Conservation (phyloP, 208 protist genomes). For the Leishmania braziliensis region DNA sequence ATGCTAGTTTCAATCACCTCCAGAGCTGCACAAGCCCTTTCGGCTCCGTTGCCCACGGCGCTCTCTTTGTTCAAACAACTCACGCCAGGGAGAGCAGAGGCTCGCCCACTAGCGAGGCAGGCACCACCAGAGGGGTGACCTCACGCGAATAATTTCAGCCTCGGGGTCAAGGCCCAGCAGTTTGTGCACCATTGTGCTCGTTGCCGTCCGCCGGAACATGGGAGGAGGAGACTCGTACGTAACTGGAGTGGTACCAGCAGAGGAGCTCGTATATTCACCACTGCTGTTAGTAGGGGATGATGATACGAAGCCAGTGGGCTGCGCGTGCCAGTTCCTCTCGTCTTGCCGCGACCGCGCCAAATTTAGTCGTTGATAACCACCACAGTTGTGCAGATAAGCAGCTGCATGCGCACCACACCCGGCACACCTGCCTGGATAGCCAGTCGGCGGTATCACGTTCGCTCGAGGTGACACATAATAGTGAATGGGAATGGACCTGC, state of each 20-base stretch:
- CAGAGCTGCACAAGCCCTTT: not conserved
- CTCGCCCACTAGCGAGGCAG: not conserved
- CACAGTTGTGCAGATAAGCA: not conserved
- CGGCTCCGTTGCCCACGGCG: not conserved
- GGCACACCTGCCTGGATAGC: not conserved
- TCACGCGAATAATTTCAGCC: conserved; percentile 6
- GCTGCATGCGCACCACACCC: not conserved
- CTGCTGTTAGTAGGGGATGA: not conserved
- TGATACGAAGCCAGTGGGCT: not conserved
- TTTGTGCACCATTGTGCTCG: conserved; percentile 5
- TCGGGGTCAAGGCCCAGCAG: conserved; percentile 24
- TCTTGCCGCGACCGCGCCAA: not conserved
- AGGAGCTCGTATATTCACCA: not conserved
- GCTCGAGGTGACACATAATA: not conserved
- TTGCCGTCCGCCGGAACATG: conserved; percentile 3
- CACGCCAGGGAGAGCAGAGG: not conserved
- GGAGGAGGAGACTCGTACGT: not conserved
- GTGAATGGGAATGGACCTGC: not conserved
- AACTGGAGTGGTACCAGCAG: not conserved
- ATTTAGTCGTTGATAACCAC: not conserved
- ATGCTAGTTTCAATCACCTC: too few species aligned
- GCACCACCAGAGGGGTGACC: conserved; percentile 20
- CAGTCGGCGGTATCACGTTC: not conserved
- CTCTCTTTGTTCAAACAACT: not conserved
- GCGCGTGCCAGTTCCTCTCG: not conserved